Conservation (phyloP, 768 basidiomycete genomes). For the Lactifluus volemus region DNA sequence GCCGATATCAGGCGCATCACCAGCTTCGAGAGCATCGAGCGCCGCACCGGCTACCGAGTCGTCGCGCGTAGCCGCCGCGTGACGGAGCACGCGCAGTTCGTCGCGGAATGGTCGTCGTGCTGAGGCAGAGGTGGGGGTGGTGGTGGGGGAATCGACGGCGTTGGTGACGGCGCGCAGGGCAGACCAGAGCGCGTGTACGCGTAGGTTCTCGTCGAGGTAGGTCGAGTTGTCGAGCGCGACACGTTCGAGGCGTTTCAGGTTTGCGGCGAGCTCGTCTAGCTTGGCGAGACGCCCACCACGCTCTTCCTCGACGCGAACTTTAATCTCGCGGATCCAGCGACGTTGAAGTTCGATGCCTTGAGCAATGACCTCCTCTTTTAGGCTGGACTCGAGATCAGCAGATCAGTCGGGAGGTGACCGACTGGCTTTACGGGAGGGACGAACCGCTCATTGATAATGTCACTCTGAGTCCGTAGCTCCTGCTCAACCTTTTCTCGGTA, state of each 20-base stretch:
- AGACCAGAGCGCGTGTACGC: conserved; percentile 87
- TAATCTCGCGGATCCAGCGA: conserved; percentile 94
- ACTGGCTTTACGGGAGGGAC: conserved; percentile 17
- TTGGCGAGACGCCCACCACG: conserved; percentile 92
- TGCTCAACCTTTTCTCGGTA: conserved; percentile 82
- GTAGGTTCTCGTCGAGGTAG: conserved; percentile 89
- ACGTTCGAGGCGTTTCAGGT: conserved; percentile 84
- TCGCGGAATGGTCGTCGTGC: conserved; percentile 79
- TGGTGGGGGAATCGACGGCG: conserved; percentile 45
- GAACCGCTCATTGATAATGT: conserved; percentile 91
- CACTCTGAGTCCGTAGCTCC: conserved; percentile 82
- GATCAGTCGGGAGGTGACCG: not conserved
- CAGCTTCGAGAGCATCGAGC: conserved; percentile 58
- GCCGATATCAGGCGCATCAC: conserved; percentile 67
- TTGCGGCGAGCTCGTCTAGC: conserved; percentile 85
- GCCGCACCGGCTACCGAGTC: conserved; percentile 59
- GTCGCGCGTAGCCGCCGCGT: conserved; percentile 60
- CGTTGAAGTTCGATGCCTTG: conserved; percentile 97
- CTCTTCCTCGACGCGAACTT: conserved; percentile 92
- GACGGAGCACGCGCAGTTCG: conserved; percentile 77
- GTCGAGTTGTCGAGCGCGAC: conserved; percentile 85
- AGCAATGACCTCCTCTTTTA: conserved; percentile 90
- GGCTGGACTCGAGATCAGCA: conserved; percentile 33
- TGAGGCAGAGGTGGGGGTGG: too few species aligned
- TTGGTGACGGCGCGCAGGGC: conserved; percentile 74